Evolutionary conservation across 2,329 filamentous ascomycete genomes (phyloP), one percentile per base, ranked within the genome.

Genomic region (Phaeomoniella chlamydospora): DNA sequence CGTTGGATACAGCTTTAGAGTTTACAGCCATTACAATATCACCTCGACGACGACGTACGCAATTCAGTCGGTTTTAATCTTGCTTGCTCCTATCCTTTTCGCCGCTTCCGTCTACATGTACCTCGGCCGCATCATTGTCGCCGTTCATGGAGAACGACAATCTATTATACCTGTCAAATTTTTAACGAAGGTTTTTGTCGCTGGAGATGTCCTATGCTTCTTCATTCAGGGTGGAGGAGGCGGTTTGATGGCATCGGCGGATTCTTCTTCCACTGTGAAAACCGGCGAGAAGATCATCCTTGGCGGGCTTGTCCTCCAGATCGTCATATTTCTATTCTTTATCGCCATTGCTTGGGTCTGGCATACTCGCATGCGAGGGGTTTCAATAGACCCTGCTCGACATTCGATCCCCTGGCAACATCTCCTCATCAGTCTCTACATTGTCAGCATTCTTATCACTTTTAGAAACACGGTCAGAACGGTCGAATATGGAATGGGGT

Each of bases 71-170:
- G 50, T 61, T 37, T 47, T 57, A 15, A 52, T 60, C 31, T 51
- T 64, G 3, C 46, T 62, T 9, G 54, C 57, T 0, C 59, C 62
- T 0, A 52, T 58, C 0, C 47, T 66, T 3, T 54, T 61, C 32
- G 56, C 62, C 5, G 55, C 56, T 0, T 51, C 51, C 0, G 45
- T 60, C 11, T 59, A 62, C 44, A 62, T 60, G 56, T 39, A 53
- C 12, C 55, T 64, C 1, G 57, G 55, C 0, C 56, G 60, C 0
- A 47, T 64, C 6, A 57, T 64, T 14, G 39, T 42, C 3, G 38
- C 55, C 10, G 47, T 55, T 3, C 35, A 54, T 26, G 59, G 55
- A 2, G 55, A 64, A 31, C 31, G 49, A 4, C 46, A 52, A 17
- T 52, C 57, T 4, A 36, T 52, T 4, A 58, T 64, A 29, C 48